Base-by-base conservation (phyloP, 768 basidiomycete species). In the Leccinum rimulosum region DNA sequence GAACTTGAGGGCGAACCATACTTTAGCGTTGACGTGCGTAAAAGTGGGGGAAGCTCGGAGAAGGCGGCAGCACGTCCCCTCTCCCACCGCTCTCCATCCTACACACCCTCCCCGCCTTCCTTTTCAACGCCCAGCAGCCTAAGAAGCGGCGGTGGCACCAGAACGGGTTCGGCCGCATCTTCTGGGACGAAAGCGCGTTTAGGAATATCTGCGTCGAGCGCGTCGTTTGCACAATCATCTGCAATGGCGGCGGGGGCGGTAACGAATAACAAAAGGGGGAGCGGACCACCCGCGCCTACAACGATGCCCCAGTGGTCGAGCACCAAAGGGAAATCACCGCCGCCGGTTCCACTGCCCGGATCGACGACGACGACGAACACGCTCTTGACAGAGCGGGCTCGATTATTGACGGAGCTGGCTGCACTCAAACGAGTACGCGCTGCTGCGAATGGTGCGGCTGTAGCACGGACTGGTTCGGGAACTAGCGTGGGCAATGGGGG, bases 311-410 rank as follows among this genome's bases (percentile, higher is more conserved):
- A 27, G 22, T 5, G 6, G 35, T n/a, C 11, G 33, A 47, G 11
- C 14, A 3, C 9, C 31, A 33, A 27, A 10, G 50, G 52, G 1
- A 54, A 14, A 38, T 47, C 45, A 0, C 40, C 50, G 1, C 43
- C 52, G 6, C 38, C 38, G 8, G 17, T n/a, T 3, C 17, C 17
- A 40, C 8, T n/a, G 8, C 38, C 17, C 38, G 75, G 79, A 6
- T 73, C 74, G 40, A 70, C 79, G 17, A 76, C 79, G 38, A 57
- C 47, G 30, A 85, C 83, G 1, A 70, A 81, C 17, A 74, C 80
- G 12, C 75, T 89, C 7, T 60, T 87, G 17, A 80, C 82, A 15
- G 84, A 88, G 62, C 82, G 86, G 0, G 84, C 85, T 0, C 73
- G 77, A 40, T 66, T 88, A 25, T 68, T 86, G 48, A 79, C 77